Evolutionary conservation across 768 basidiomycete species (phyloP).

Genomic region (Tulasnella sp.): DNA sequence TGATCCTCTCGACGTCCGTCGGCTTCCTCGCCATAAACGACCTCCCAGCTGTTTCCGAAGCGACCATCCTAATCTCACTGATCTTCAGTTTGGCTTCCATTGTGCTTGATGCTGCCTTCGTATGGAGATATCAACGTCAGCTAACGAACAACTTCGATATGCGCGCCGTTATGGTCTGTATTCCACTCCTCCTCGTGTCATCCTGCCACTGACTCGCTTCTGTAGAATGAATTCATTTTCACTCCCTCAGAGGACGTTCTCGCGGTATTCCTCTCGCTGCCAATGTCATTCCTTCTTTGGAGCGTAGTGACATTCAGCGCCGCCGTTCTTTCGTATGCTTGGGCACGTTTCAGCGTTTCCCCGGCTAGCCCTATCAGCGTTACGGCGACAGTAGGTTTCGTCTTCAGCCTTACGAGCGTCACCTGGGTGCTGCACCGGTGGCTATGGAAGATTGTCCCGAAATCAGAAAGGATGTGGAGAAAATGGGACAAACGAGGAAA

Average conservation of each 20-base stretch:
- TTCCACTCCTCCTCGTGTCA: background rate
- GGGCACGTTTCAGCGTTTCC: background rate
- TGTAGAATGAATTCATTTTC: slow-evolving; percentile 19
- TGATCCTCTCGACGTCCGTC: slow-evolving; percentile 17
- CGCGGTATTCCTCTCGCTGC: slow-evolving; percentile 12
- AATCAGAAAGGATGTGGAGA: background rate
- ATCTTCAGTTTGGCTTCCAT: slow-evolving; percentile 15
- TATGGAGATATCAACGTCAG: slow-evolving; percentile 19
- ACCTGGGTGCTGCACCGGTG: slow-evolving; percentile 3
- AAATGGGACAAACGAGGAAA: background rate
- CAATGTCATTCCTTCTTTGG: slow-evolving; percentile 16
- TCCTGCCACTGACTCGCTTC: background rate
- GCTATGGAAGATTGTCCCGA: background rate
- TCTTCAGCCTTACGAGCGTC: background rate
- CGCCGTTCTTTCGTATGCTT: slow-evolving; percentile 14
- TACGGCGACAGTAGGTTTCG: slow-evolving; percentile 1
- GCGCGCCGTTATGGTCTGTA: slow-evolving; percentile 13
- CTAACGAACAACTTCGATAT: slow-evolving; percentile 17
- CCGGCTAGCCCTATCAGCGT: slow-evolving; percentile 4
- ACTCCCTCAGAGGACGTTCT: slow-evolving; percentile 15
- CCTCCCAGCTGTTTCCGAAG: background rate
- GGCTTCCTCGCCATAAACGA: slow-evolving; percentile 14
- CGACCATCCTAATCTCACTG: slow-evolving; percentile 15
- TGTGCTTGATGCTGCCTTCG: background rate
- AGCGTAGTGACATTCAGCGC: slow-evolving; percentile 12